These are phyloP conservation scores for Candida sithepensis DNA, from an alignment of 805 yeast species.

Conservation along the genomic window DNA sequence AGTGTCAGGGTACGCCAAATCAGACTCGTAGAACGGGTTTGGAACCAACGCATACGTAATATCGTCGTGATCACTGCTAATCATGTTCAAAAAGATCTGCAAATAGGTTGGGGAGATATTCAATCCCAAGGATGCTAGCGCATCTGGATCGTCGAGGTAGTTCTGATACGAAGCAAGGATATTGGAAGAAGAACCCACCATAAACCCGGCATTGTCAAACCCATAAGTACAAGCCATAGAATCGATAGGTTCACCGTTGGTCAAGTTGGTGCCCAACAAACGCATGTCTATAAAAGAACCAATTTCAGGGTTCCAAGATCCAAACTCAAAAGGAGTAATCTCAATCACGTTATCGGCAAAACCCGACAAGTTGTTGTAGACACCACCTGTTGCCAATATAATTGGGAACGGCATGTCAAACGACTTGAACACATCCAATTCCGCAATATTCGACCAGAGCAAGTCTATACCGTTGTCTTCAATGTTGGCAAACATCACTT, in stretches of 20 bases:
- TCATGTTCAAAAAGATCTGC: slow-evolving; percentile 20
- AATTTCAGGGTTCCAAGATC: slow-evolving; percentile 77
- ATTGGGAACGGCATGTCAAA: slow-evolving; percentile 71
- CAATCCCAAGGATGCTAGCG: slow-evolving; percentile 15
- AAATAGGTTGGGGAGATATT: slow-evolving; percentile 14
- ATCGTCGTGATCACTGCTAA: slow-evolving; percentile 44
- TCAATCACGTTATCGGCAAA: slow-evolving; percentile 59
- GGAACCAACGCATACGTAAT: slow-evolving; percentile 42
- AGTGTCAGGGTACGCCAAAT: slow-evolving; percentile 32
- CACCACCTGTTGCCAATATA: slow-evolving; percentile 56
- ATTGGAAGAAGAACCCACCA: slow-evolving; percentile 75
- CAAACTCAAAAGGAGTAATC: slow-evolving; percentile 66
- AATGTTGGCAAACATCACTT: slow-evolving; percentile 57
- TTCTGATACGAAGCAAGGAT: slow-evolving; percentile 39
- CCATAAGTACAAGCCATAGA: slow-evolving; percentile 52
- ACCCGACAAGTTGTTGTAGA: slow-evolving; percentile 44
- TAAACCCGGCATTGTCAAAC: slow-evolving; percentile 73
- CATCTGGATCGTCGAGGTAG: slow-evolving; percentile 10
- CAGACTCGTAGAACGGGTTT: slow-evolving; percentile 36
- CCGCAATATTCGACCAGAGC: slow-evolving; percentile 52
- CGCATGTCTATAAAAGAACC: slow-evolving; percentile 59
- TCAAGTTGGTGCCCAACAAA: slow-evolving; percentile 62
- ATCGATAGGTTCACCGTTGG: slow-evolving; percentile 50
- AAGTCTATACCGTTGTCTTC: slow-evolving; percentile 59
- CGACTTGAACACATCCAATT: slow-evolving; percentile 50